These are phyloP conservation scores for Paramecium pentaurelia DNA, from an alignment of 73 alveolate genomes.

Conservation along the genomic window DNA sequence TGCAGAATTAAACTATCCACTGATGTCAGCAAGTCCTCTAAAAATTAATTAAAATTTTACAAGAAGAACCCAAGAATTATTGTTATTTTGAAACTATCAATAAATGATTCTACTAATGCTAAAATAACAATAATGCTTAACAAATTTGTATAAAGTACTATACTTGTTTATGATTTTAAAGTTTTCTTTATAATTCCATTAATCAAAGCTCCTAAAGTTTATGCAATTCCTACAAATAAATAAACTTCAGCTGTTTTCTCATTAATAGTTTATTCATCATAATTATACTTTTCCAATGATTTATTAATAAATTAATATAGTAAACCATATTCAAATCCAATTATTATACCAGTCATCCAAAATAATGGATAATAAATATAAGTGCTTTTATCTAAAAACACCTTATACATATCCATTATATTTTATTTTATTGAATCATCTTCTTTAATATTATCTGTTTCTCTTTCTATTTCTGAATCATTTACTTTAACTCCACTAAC, in stretches of 20 bases:
- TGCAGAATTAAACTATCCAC: not conserved
- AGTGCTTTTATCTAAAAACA: not conserved
- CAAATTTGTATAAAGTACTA: not conserved
- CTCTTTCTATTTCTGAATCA: not conserved
- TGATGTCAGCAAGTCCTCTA: not conserved
- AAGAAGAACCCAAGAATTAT: not conserved
- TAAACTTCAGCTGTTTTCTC: not conserved
- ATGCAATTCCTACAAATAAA: not conserved
- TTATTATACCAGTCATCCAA: not conserved
- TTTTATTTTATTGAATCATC: not conserved
- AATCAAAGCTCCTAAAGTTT: not conserved
- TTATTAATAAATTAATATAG: not conserved
- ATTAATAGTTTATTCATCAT: not conserved
- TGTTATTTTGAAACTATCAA: not conserved
- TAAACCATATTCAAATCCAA: constrained; percentile 16
- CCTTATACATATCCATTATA: not conserved
- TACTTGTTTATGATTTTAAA: not conserved
- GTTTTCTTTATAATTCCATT: not conserved
- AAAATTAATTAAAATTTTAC: not conserved
- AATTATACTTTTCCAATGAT: not conserved
- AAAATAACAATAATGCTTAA: not conserved
- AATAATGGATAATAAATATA: not conserved
- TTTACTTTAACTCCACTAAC: not conserved
- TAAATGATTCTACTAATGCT: not conserved
- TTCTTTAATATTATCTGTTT: not conserved